A percentile compares a stretch with the other conserved stretches of the same genome.
phyloP scores from a whole-genome alignment of 495 filamentous ascomycete species.

The Aspergillus saccharolyticus region DNA sequence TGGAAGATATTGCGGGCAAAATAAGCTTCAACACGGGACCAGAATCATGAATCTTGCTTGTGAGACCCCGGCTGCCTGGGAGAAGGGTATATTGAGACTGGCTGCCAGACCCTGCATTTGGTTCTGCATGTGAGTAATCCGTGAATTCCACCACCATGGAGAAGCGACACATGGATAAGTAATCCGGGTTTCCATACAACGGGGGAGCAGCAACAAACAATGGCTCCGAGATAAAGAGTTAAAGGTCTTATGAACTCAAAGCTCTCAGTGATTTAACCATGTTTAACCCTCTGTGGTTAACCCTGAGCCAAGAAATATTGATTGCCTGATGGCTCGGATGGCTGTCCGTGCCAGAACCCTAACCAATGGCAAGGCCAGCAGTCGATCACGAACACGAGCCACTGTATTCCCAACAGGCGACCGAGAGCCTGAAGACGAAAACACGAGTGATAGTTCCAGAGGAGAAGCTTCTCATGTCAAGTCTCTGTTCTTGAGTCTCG shows the following conservation, averaged over 20 bases:
- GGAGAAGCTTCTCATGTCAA: not conserved
- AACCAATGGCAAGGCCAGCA: not conserved
- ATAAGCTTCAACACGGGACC: slow-evolving; percentile 8
- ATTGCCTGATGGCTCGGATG: not conserved
- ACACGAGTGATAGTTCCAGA: not conserved
- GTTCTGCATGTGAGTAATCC: slow-evolving; percentile 31
- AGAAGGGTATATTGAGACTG: no score
- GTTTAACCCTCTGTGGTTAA: not conserved
- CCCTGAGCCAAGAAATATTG: not conserved
- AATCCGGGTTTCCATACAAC: slow-evolving; percentile 21
- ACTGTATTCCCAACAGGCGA: not conserved
- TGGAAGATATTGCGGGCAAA: slow-evolving; percentile 23
- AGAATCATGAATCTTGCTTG: slow-evolving; percentile 11
- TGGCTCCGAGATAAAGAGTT: not conserved
- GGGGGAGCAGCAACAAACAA: not conserved
- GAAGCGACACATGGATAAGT: slow-evolving; percentile 29
- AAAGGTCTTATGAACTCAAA: not conserved
- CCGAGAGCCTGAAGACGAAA: not conserved
- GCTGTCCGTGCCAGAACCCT: slow-evolving; percentile 1
- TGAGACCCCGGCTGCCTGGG: no score
- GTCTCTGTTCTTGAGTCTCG: not conserved
- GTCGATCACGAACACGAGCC: not conserved
- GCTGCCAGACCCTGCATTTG: slow-evolving; percentile 28
- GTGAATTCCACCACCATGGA: slow-evolving; percentile 21
- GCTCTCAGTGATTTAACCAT: not conserved